Conservation (phyloP, 2,329 filamentous ascomycete genomes). For the Fusarium stilboides region DNA sequence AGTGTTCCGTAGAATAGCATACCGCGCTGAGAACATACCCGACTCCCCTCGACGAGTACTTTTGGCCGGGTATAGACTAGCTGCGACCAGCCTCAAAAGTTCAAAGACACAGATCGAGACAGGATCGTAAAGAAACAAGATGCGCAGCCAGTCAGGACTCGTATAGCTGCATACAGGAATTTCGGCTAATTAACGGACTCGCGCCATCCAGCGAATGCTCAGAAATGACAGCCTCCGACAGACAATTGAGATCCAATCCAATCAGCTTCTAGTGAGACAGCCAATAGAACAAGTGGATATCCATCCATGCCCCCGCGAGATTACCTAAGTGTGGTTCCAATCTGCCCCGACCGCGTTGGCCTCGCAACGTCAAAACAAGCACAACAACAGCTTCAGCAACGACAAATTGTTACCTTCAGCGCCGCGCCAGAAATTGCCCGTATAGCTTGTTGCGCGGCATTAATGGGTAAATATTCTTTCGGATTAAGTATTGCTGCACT, state of each 20-base stretch:
- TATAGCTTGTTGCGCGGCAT: slow-evolving; percentile 32
- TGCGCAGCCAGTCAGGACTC: slow-evolving; percentile 36
- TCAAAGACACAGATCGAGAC: slow-evolving; percentile 39
- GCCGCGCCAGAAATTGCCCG: slow-evolving; percentile 48
- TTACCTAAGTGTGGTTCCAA: slow-evolving; percentile 50
- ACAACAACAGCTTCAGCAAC: slow-evolving; percentile 56
- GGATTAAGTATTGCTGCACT: slow-evolving; percentile 14
- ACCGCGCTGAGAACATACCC: slow-evolving; percentile 13
- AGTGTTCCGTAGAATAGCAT: slow-evolving; percentile 13
- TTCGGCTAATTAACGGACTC: slow-evolving; percentile 47
- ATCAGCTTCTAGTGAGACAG: slow-evolving; percentile 24
- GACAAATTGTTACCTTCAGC: slow-evolving; percentile 50
- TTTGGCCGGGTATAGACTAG: slow-evolving; percentile 32
- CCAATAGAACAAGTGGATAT: slow-evolving; percentile 35
- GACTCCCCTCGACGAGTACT: slow-evolving; percentile 14
- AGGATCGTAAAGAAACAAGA: slow-evolving; percentile 31
- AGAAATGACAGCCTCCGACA: slow-evolving; percentile 19
- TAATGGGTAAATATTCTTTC: slow-evolving; percentile 25
- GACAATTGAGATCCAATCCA: slow-evolving; percentile 1
- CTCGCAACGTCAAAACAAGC: slow-evolving; percentile 62
- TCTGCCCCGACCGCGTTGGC: slow-evolving; percentile 54
- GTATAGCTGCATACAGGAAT: slow-evolving; percentile 40
- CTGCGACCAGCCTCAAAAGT: slow-evolving; percentile 21
- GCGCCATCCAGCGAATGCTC: slow-evolving; percentile 13
- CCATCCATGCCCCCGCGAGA: slow-evolving; percentile 7